A percentile compares a stretch with the other conserved stretches of the same genome.
phyloP scores from a whole-genome alignment of 1,139 yeast genomes.

The Geotrichum histeridarum region DNA sequence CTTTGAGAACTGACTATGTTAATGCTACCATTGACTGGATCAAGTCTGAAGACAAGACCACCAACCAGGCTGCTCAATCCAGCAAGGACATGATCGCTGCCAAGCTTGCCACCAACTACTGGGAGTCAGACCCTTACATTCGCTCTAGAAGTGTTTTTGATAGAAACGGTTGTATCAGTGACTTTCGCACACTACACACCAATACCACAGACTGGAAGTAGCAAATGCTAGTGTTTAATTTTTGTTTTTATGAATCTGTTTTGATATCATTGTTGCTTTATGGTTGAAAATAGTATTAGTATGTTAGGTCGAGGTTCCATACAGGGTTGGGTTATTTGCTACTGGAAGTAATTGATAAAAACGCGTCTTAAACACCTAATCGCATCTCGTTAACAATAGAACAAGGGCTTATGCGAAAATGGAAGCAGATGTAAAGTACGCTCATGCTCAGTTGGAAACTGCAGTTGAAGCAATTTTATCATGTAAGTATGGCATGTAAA shows the following conservation, averaged over 20 bases:
- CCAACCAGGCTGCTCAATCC: conserved; percentile 41
- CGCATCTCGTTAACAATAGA: neutral
- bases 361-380: neutral
- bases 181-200: conserved; percentile 12
- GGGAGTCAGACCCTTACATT: conserved; percentile 62
- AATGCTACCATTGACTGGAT: conserved; percentile 66
- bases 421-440: conserved; percentile 1
- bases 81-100: conserved; percentile 49
- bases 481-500: neutral
- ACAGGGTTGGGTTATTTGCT: neutral
- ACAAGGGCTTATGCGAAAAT: neutral
- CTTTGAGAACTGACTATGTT: conserved; percentile 47
- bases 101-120: conserved; percentile 52
- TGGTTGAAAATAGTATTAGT: no score
- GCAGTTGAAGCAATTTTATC: conserved; percentile 13
- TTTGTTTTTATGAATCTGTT: neutral
- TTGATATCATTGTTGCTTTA: neutral
- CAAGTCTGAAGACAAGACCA: conserved; percentile 44
- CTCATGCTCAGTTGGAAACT: conserved; percentile 9
- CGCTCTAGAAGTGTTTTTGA: conserved; percentile 68
- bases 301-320: neutral
- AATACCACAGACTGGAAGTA: conserved; percentile 8
- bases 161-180: conserved; percentile 45
- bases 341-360: neutral
- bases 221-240: neutral